Evolutionary conservation across 2,329 filamentous ascomycete genomes (phyloP), one percentile per base, ranked within the genome.

Genomic region (Claviceps capensis): DNA sequence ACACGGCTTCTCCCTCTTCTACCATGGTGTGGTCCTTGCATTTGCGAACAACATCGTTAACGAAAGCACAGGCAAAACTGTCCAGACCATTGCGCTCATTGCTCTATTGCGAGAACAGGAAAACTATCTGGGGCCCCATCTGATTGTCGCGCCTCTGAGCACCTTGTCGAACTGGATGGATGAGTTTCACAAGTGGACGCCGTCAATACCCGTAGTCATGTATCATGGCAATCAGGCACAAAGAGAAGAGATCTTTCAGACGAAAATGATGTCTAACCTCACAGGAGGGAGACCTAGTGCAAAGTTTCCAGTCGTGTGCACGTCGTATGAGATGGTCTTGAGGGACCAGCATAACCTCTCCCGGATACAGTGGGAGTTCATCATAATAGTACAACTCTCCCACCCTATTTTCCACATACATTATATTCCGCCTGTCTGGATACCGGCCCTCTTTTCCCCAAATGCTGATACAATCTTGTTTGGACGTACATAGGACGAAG

Each of bases 101-200:
- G 91, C 91, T 0, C 82, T 95, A 55, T 72, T 97, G 14, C 82
- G 91, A 58, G 90, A 97, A 61, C 85, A 91, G 58, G 88, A 91
- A 47, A 78, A 83, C 6, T 89, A 93, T 49, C 71, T 79, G 2
- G 93, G 93, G 0, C 93, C 93, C 0, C 95, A 96, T 62, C 69
- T 98, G 22, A 88, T 98, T 50, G 84, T 93, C 6, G 89, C 90
- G 0, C 93, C 93, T 0, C 69, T 97, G 4, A 96, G 89, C 62
- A 97, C 93, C 0, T 77, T 96, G 0, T 89, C 85, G 41, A 98
- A 97, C 63, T 98, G 93, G 93, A 83, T 95, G 43, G 86, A 93
- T 43, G 93, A 98, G 62, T 96, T 97, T 59, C 76, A 82, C 37
- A 85, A 85, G 59, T 98, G 90, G 89, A 88, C 88, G 0, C 93